Percentiles rank a stretch among this genome's conserved stretches.
Conservation (phyloP, 495 filamentous ascomycete species). For the Penicillium alfredii region DNA sequence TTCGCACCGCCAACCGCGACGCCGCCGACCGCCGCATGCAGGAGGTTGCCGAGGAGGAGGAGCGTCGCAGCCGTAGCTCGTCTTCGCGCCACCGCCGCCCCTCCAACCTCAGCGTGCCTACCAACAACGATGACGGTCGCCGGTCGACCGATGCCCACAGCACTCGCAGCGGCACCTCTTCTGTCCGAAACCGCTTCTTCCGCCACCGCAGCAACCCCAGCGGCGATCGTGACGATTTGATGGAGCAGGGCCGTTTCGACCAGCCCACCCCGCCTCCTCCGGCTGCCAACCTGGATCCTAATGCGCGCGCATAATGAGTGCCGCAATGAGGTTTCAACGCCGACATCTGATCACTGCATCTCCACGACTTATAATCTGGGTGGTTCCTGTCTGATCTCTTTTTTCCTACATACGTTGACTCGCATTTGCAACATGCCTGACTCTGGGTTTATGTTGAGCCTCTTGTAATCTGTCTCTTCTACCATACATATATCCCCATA, state of each 20-base stretch:
- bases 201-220: conserved; percentile 25
- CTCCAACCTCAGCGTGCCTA: conserved; percentile 24
- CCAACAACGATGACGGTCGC: conserved; percentile 16
- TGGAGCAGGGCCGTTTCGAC: conserved; percentile 30
- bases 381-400: conserved; percentile 3
- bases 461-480: conserved; percentile 4
- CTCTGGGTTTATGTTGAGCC: too few relatives aligned
- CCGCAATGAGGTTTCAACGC: too few relatives aligned
- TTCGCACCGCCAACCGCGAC: conserved; percentile 37
- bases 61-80: conserved; percentile 25
- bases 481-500: conserved; percentile 7
- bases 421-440: too few relatives aligned
- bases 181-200: conserved; percentile 35
- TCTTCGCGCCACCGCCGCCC: conserved; percentile 21
- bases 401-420: neutral
- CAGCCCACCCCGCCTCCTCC: conserved; percentile 3
- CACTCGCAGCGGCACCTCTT: conserved; percentile 26
- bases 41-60: conserved; percentile 39
- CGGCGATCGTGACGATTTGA: conserved; percentile 24
- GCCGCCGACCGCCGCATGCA: conserved; percentile 40
- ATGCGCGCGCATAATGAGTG: conserved; percentile 8
- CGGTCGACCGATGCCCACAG: conserved; percentile 33
- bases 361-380: too few relatives aligned
- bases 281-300: neutral
- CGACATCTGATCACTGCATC: too few relatives aligned